These are phyloP conservation scores for Cryptomeria japonica DNA, from an alignment of 75 land plant genomes.

Conservation along the genomic window DNA sequence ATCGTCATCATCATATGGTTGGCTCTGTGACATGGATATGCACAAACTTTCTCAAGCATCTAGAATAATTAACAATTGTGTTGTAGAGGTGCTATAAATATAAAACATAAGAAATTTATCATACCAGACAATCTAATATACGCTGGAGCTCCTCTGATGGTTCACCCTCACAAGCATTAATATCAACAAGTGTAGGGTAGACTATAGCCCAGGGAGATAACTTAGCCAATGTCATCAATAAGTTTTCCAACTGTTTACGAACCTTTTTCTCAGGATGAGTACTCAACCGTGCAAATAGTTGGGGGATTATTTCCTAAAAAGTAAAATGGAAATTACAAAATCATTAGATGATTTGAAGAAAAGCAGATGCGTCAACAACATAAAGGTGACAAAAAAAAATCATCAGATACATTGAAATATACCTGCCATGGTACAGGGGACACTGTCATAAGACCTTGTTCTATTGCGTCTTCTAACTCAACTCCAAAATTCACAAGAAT, in stretches of 20 bases:
- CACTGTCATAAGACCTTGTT: conserved; percentile 62
- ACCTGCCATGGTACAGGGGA: conserved; percentile 96
- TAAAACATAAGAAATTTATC: neutral
- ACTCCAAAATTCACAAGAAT: conserved; percentile 91
- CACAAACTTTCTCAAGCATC: neutral
- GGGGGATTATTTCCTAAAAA: conserved; percentile 85
- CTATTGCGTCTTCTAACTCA: conserved; percentile 79
- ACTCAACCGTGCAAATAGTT: conserved; percentile 91
- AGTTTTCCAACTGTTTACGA: conserved; percentile 73
- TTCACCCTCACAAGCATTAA: conserved; percentile 73
- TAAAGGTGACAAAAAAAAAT: neutral
- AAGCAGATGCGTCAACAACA: neutral
- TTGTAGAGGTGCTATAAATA: conserved; percentile 5
- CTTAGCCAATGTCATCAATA: conserved; percentile 80
- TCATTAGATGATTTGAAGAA: neutral
- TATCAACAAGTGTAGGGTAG: conserved; percentile 89
- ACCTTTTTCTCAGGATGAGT: conserved; percentile 86
- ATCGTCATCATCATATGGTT: neutral
- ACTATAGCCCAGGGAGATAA: conserved; percentile 96
- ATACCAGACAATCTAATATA: conserved; percentile 83
- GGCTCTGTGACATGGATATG: neutral
- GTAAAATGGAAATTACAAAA: conserved; percentile 8
- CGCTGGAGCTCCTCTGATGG: conserved; percentile 86
- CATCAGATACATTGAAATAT: neutral
- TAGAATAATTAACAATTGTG: neutral